A percentile compares a stretch with the other conserved stretches of the same genome.
phyloP scores from a whole-genome alignment of 148 eudicot genomes.

The Diospyros kaki region DNA sequence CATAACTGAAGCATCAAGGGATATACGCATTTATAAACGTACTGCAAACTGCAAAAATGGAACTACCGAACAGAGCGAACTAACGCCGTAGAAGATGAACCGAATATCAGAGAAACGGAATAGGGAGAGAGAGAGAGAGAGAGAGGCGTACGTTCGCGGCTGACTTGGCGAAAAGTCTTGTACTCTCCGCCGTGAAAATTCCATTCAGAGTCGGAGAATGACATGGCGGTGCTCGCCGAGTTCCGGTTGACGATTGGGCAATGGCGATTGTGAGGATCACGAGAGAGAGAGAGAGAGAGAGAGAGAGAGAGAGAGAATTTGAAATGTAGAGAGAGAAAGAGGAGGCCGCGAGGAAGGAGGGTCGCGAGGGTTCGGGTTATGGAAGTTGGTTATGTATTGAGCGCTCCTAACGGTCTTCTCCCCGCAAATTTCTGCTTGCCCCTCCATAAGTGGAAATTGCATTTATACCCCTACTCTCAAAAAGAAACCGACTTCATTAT shows the following conservation, averaged over 20 bases:
- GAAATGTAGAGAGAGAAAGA: constrained; percentile 11
- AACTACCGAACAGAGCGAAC: neutral
- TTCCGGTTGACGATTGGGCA: neutral
- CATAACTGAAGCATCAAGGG: neutral
- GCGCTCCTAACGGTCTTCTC: constrained; percentile 14
- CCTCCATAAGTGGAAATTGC: neutral
- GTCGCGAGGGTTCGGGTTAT: constrained; percentile 21
- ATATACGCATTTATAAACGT: neutral
- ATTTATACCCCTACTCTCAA: neutral
- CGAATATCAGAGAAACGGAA: neutral
- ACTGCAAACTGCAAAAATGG: too few relatives aligned
- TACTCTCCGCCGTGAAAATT: constrained; percentile 45
- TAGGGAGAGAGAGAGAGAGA: constrained; percentile 6
- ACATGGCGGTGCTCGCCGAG: constrained; percentile 32
- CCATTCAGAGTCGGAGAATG: constrained; percentile 67
- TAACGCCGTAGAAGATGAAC: neutral
- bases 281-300: constrained; percentile 7
- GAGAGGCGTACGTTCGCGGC: constrained; percentile 65
- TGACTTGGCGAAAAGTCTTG: constrained; percentile 70
- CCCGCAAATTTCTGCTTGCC: constrained; percentile 8
- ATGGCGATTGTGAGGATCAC: neutral
- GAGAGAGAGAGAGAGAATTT: neutral
- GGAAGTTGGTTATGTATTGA: constrained; percentile 32
- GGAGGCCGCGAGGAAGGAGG: neutral
- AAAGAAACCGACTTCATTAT: too few relatives aligned